Evolutionary conservation across 352 stramenopile genomes (phyloP), one percentile per base, ranked within the genome.

Genomic region (Globisporangium canariense): DNA sequence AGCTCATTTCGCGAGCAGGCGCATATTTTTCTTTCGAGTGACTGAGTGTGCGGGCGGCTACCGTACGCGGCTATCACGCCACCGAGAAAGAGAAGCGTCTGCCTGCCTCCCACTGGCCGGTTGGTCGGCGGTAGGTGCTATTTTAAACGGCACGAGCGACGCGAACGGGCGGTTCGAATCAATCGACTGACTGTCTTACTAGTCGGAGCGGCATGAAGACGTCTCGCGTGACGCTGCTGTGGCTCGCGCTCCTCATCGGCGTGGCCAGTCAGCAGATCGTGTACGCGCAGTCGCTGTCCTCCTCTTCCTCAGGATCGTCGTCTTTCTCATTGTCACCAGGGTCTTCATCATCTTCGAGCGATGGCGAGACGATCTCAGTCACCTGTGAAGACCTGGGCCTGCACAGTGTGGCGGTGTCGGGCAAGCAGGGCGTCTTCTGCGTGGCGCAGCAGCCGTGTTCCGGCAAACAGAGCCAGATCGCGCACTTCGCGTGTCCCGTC

Each of bases 361-460:
- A 50, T 16, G 59, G 54, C 34, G 40, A 43, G 16, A 65, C 58
- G 18, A 18, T 56, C 30, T 20, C 22, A 7, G 36, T 41, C 18
- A 62, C 9, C 30, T 69, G 64, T 46, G 64, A 65, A 45, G 49
- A 46, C 10, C 40, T 53, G 18, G 60, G 60, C 45, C 46, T 71
- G 58, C 45, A 62, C 41, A 51, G 65, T 45, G 75, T 83, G 34
- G 67, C 32, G 6, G 76, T 88, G 13, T 63, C 62, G 34, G 76
- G 76, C 43, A 58, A 73, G 16, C 22, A 30, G 11, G 73, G 68
- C n/a, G 58, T 74, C 22, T 88, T 77, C 58, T 88, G 78, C 57
- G 64, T 85, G 34, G 58, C 62, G 1, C 45, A 76, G 45, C 45
- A 58, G 34, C 62, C 73, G 34, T 88, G 78, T 16, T 65, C 71